Conservation (phyloP, 371 early-diverging fungal species). For the Racocetra persica region DNA sequence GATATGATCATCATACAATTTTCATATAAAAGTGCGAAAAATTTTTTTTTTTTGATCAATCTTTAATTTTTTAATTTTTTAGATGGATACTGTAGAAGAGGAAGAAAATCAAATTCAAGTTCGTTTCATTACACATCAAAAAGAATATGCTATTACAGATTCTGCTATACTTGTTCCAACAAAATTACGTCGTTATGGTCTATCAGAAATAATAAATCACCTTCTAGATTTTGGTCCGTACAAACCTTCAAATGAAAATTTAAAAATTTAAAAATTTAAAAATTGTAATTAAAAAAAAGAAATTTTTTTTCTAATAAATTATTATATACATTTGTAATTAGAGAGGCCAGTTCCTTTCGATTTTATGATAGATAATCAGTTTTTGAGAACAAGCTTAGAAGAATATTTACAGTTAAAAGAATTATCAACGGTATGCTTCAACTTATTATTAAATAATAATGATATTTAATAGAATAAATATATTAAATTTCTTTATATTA, state of each 20-base stretch:
- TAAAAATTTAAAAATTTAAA: background rate
- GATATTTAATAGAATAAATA: background rate
- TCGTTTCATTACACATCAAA: constrained; percentile 79
- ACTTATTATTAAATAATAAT: background rate
- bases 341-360: constrained; percentile 89
- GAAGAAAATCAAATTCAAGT: constrained; percentile 81
- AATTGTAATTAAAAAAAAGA: background rate
- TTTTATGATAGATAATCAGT: constrained; percentile 89
- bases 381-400: constrained; percentile 79
- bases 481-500: constrained; percentile 13
- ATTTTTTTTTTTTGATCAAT: background rate
- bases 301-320: constrained; percentile 1
- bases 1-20: background rate
- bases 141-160: constrained; percentile 78
- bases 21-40: background rate
- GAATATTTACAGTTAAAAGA: constrained; percentile 72
- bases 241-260: too few relatives aligned
- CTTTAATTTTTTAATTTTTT: background rate
- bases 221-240: constrained; percentile 65
- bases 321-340: constrained; percentile 44
- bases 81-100: constrained; percentile 51
- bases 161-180: constrained; percentile 88
- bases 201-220: constrained; percentile 93
- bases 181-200: constrained; percentile 81
- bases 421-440: constrained; percentile 74